A percentile compares a stretch with the other conserved stretches of the same genome.
phyloP scores from a whole-genome alignment of 768 basidiomycete genomes.

The Xerocomellus chrysenteron region DNA sequence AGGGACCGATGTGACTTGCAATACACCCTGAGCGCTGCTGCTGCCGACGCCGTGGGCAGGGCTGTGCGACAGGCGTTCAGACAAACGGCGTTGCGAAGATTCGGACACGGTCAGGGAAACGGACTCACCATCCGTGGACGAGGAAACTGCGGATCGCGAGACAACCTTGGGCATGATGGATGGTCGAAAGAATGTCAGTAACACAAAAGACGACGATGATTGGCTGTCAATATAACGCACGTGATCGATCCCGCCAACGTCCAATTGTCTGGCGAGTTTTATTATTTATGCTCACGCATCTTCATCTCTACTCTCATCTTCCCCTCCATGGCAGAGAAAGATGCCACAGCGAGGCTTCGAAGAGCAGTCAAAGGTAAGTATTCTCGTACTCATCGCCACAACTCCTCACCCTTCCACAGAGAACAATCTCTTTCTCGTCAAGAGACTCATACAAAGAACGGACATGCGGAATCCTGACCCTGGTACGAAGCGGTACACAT shows the following conservation, averaged over 20 bases:
- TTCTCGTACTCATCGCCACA: not conserved
- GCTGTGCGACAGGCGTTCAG: conserved; percentile 40
- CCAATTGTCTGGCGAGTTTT: conserved; percentile 27
- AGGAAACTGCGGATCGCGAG: conserved; percentile 84
- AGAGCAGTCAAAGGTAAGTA: conserved; percentile 74
- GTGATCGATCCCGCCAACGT: conserved; percentile 24
- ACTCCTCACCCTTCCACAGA: conserved; percentile 48
- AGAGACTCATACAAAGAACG: conserved; percentile 78
- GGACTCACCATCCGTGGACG: conserved; percentile 75
- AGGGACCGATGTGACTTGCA: conserved; percentile 47
- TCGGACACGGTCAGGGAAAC: not conserved
- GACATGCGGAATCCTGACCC: conserved; percentile 93
- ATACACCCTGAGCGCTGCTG: conserved; percentile 76
- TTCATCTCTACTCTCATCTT: conserved; percentile 23
- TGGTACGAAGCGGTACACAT: conserved; percentile 72
- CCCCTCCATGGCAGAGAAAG: conserved; percentile 75
- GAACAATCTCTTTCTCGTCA: conserved; percentile 92
- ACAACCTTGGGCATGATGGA: conserved; percentile 85
- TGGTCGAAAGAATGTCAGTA: not conserved
- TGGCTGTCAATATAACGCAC: conserved; percentile 17
- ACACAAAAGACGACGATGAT: not conserved
- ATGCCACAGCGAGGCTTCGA: conserved; percentile 69
- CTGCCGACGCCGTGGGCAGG: conserved; percentile 75
- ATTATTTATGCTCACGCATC: conserved; percentile 20
- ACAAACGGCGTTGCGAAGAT: not conserved